Conservation (phyloP, 257 asterid genomes). For the Solanum medicagineum region DNA sequence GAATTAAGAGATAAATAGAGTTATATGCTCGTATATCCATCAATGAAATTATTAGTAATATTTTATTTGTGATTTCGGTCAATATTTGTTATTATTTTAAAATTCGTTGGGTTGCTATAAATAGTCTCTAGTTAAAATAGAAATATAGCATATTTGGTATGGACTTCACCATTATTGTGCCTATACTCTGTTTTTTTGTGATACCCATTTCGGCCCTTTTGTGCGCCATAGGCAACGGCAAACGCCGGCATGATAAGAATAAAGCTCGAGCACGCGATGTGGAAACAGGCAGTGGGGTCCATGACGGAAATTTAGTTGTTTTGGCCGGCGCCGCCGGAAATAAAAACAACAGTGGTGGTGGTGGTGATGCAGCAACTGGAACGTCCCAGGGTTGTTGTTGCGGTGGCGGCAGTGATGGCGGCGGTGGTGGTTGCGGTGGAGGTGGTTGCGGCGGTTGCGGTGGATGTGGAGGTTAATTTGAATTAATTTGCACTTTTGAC, state of each 20-base stretch:
- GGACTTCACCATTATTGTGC: neutral
- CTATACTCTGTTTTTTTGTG: neutral
- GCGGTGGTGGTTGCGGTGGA: neutral
- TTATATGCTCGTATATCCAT: neutral
- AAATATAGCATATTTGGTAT: neutral
- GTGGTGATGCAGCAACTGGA: neutral
- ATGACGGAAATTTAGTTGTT: neutral
- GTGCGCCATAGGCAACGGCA: neutral
- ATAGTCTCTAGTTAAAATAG: neutral
- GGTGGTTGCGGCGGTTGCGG: neutral
- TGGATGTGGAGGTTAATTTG: constrained; percentile 4
- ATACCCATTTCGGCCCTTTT: neutral
- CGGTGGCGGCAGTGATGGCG: neutral
- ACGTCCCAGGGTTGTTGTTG: constrained; percentile 2
- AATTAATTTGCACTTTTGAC: neutral
- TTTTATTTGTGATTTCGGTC: neutral
- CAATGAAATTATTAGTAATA: neutral
- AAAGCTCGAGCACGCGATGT: neutral
- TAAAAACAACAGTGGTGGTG: neutral
- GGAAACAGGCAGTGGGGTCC: neutral
- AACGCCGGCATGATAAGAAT: neutral
- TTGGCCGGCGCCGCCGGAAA: neutral
- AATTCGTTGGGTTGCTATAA: neutral
- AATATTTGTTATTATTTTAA: neutral
- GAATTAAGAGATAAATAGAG: neutral